Evolutionary conservation across 768 basidiomycete genomes (phyloP), one percentile per base, ranked within the genome.

Genomic region (Boletus pseudo-olivaceus): DNA sequence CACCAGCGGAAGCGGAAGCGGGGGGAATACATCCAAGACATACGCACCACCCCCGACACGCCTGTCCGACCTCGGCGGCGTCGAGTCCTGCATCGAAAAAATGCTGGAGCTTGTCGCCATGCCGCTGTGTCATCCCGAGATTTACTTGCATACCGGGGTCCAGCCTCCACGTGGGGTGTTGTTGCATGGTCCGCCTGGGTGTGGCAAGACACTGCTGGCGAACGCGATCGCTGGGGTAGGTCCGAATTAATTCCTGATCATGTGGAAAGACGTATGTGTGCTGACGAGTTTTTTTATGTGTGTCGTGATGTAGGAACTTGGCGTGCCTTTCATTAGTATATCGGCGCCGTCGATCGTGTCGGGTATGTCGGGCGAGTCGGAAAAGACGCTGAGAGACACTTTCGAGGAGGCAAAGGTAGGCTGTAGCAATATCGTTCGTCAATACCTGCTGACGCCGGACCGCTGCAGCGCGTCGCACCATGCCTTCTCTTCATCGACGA

Each of bases 351-450:
- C 91, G 0, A 88, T 99, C 54, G 93, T 99, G 8, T 94, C 91
- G 2, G 96, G 97, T 1, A 97, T 98, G 93, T 97, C 93, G 0
- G 97, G 97, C 43, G 97, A 99, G 71, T 95, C 93, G 0, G 97
- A 99, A 68, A 98, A 96, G 76, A 95, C 93, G 0, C 74, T 99
- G 5, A 76, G 97, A 40, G 96, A 98, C 65, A 94, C 93, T 0
- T 99, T 99, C 65, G 96, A 97, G 30, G 96, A 98, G 69, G 97
- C 97, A 7, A 95, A 93, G 75, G 93, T 93, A 30, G 5, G 76
- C 39, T 9, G 11, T 35, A 4, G n/a, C 1, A 2, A 26, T 23
- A 6, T 34, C 23, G 7, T 26, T 39, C n/a, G 20, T 30, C 7
- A 27, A 34, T 37, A 30, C 33, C 2, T 39, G 19, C 34, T 47